These are phyloP conservation scores for Aspergillus niger DNA, from an alignment of 2,329 filamentous ascomycete species.

Conservation along the genomic window DNA sequence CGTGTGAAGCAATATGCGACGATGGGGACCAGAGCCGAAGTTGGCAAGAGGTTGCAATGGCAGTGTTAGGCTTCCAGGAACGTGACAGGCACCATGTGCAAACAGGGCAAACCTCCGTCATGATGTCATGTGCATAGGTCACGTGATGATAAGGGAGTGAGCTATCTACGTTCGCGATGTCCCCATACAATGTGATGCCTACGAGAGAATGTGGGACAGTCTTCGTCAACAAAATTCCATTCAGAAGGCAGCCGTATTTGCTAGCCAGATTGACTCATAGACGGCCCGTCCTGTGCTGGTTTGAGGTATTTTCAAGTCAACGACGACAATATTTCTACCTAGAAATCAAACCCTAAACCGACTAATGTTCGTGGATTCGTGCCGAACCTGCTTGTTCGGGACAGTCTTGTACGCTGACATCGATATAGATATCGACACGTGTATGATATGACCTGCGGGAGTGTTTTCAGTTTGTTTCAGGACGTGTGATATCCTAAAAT, in stretches of 20 bases:
- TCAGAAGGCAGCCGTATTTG: not conserved
- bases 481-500: too few species aligned
- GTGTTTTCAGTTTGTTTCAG: not conserved
- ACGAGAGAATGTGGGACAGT: not conserved
- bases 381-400: not conserved
- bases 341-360: not conserved
- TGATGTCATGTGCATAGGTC: not conserved
- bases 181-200: not conserved
- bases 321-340: not conserved
- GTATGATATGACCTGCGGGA: not conserved
- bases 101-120: slow-evolving; percentile 16
- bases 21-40: not conserved
- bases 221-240: not conserved
- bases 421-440: not conserved
- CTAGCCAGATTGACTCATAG: not conserved
- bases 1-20: not conserved
- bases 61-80: slow-evolving; percentile 9
- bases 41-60: not conserved
- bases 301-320: not conserved
- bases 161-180: not conserved
- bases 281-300: not conserved
- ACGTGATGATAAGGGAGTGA: slow-evolving; percentile 13
- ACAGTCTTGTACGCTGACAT: not conserved
- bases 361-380: not conserved
- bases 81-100: slow-evolving; percentile 14